Evolutionary conservation across 805 yeast genomes (phyloP), one percentile per base, ranked within the genome.

Genomic region (Deakozyma indianensis): DNA sequence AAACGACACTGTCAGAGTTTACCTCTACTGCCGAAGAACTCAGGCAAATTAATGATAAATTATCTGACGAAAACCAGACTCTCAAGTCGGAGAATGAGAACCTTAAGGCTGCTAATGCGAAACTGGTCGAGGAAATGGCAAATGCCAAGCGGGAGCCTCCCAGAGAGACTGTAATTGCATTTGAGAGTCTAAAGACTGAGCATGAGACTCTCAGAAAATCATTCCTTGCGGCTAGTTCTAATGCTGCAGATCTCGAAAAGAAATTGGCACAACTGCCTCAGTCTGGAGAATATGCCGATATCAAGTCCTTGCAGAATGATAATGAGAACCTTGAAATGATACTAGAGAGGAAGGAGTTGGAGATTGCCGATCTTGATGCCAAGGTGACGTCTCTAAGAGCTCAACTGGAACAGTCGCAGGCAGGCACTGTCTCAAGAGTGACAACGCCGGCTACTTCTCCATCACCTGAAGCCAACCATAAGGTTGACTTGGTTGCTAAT

Each of bases 21-120:
- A 51, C 54, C 23, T 44, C 46, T 16, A 44, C 48, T 24, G 48
- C 51, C 25, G 40, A 47, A 28, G 61, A 61, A 29, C 51, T 61
- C 28, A 58, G 59, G 22, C 53, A 54, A 27, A 59, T 61, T 15
- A 50, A 54, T n/a, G 50, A 47, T 24, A n/a, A n/a, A n/a, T n/a
- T n/a, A n/a, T n/a, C n/a, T n/a, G n/a, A n/a, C n/a, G n/a, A n/a
- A n/a, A n/a, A n/a, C n/a, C n/a, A n/a, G n/a, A 51, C 45, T 14
- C 43, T 55, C 3, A 49, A 49, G 45, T 53, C 50, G 32, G 60
- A 61, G 43, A 48, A 56, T 24, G 50, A 44, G 35, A 60, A 52
- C 42, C 56, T 32, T 5, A 32, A 32, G 38, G 38, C 38, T 7
- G 38, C 38, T n/a, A 32, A 32, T n/a, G 4, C 18, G 20, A 32